Evolutionary conservation across 495 filamentous ascomycete species (phyloP), one percentile per base, ranked within the genome.

Genomic region (Xylaria scruposa): DNA sequence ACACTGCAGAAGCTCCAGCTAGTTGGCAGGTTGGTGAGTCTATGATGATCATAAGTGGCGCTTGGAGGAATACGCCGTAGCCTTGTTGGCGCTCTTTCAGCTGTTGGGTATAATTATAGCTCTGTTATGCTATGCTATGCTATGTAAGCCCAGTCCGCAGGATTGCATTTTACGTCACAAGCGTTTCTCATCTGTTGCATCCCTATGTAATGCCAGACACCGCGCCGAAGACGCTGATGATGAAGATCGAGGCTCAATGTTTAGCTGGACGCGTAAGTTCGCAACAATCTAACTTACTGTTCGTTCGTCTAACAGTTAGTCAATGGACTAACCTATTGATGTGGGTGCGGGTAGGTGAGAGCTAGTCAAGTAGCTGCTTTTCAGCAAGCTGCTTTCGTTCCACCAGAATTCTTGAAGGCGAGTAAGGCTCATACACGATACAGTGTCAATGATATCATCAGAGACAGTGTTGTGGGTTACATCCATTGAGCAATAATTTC

Each of bases 41-140:
- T 13, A 31, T 31, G 26, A 31, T 8, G 26, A 31, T 56, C 24
- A 31, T 54, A 12, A 53, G 49, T 53, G 51, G 24, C 24, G 26
- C 24, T 29, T 54, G 51, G 24, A 29, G 51, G 24, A 54, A 54
- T 54, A 53, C 13, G 10, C n/a, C n/a, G 21, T 49, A 49, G 17
- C 46, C 46, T 49, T 49, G 6, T 49, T 49, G 17, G 7, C 8
- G 21, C n/a, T 9, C 21, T 53, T 9, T 53, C 49, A 53, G 21
- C 49, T 24, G 24, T 53, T 53, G 26, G 17, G 44, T 49, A 51
- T 56, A 56, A 31, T 29, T 56, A 56, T 56, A 56, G 53, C 51
- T 29, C 21, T 54, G 51, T 38, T 33, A 4, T n/a, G n/a, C n/a
- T n/a, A 31, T 31, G 29, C 29, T 31, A 31, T n/a, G 3, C 29